phyloP scores from a whole-genome alignment of 108 stramenopile genomes.

The Chaetoceros tenuissimus region DNA sequence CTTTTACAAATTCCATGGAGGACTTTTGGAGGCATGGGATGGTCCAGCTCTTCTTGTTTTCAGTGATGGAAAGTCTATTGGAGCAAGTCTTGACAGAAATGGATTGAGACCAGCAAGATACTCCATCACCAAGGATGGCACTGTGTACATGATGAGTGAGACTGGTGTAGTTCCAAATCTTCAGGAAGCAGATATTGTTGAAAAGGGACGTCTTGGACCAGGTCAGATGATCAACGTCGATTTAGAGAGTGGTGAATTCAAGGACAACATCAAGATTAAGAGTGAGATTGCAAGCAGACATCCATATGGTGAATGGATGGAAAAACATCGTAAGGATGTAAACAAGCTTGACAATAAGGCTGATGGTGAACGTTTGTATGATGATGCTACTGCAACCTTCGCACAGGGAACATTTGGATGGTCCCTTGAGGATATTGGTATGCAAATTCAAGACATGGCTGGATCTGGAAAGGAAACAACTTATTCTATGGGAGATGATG shows the following conservation, averaged over 20 bases:
- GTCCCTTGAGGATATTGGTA: constrained; percentile 92
- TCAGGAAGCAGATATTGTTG: constrained; percentile 72
- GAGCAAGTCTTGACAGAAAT: constrained; percentile 88
- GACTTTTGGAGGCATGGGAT: constrained; percentile 96
- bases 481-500: constrained; percentile 98
- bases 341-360: constrained; percentile 25
- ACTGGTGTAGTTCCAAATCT: constrained; percentile 87
- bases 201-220: constrained; percentile 93
- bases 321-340: constrained; percentile 64
- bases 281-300: constrained; percentile 83
- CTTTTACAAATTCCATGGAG: constrained; percentile 96
- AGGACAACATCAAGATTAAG: constrained; percentile 92
- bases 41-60: constrained; percentile 94
- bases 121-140: constrained; percentile 86
- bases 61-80: constrained; percentile 91
- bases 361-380: constrained; percentile 49
- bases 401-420: constrained; percentile 87
- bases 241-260: constrained; percentile 75
- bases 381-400: constrained; percentile 75
- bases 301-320: constrained; percentile 86
- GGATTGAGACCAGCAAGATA: constrained; percentile 91
- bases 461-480: constrained; percentile 91
- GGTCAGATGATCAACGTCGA: constrained; percentile 97
- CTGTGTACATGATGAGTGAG: constrained; percentile 95
- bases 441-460: constrained; percentile 96